Percentiles rank a stretch among this genome's conserved stretches.
Evolutionary conservation across 768 basidiomycete genomes (phyloP).

Genomic region (Asterophora lycoperdoides): DNA sequence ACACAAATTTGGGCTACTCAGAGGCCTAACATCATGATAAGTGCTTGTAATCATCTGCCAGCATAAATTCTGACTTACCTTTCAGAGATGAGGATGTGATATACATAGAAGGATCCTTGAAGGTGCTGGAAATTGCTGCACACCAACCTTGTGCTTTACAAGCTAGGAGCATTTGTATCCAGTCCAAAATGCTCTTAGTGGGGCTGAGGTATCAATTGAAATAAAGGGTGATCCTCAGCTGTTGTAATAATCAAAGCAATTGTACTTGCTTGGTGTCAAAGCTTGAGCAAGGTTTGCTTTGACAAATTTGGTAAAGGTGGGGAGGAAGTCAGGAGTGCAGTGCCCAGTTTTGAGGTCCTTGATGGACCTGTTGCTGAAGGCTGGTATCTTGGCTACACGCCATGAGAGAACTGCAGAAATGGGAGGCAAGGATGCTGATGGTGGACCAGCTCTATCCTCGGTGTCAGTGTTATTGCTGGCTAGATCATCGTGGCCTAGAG

Average conservation of each 20-base stretch:
- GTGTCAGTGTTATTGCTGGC: no score
- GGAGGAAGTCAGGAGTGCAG: constrained; percentile 1
- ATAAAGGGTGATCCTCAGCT: background rate
- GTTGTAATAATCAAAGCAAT: background rate
- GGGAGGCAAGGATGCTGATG: no score
- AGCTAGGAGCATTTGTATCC: constrained; percentile 1
- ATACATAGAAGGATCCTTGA: constrained; percentile 3
- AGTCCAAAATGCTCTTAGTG: background rate
- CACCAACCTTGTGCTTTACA: background rate
- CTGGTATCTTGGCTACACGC: background rate
- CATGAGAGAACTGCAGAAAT: no score
- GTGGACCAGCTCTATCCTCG: no score
- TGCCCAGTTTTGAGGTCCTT: background rate
- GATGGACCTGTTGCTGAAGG: constrained; percentile 1
- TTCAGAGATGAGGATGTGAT: background rate
- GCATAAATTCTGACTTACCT: no score
- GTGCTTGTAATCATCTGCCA: no score
- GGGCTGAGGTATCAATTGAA: background rate
- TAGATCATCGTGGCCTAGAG: no score
- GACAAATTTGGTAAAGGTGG: constrained; percentile 1
- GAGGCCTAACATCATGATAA: constrained; percentile 2
- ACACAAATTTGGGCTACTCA: constrained; percentile 3
- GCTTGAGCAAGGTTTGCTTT: background rate
- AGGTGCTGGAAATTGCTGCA: background rate
- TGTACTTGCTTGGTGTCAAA: background rate